phyloP scores from a whole-genome alignment of 768 basidiomycete genomes.

The Pilatotrama ljubarskyi region DNA sequence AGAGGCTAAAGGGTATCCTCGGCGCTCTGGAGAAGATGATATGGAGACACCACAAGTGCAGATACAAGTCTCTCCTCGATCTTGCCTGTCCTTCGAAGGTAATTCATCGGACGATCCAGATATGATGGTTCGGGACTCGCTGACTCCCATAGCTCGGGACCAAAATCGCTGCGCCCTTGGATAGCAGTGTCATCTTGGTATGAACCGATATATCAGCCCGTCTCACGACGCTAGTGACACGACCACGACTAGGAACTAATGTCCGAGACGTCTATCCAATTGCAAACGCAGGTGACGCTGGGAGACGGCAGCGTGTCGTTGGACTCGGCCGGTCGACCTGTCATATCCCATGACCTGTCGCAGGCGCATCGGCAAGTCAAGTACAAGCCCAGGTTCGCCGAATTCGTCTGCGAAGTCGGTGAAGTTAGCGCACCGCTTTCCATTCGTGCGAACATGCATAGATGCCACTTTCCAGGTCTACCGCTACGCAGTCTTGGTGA shows the following conservation, averaged over 20 bases:
- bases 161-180: slow-evolving; percentile 45
- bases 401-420: slow-evolving; percentile 65
- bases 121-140: background rate
- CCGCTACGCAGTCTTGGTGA: slow-evolving; percentile 61
- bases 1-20: slow-evolving; percentile 60
- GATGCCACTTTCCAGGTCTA: slow-evolving; percentile 52
- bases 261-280: slow-evolving; percentile 62
- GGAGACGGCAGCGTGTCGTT: slow-evolving; percentile 44
- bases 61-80: slow-evolving; percentile 65
- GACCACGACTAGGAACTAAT: slow-evolving; percentile 59
- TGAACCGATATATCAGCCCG: no score
- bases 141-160: slow-evolving; percentile 37
- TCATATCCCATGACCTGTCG: slow-evolving; percentile 46
- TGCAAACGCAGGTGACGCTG: slow-evolving; percentile 52
- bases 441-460: background rate
- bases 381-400: slow-evolving; percentile 73
- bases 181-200: slow-evolving; percentile 67
- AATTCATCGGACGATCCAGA: background rate
- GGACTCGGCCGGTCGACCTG: slow-evolving; percentile 52
- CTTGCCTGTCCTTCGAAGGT: slow-evolving; percentile 81
- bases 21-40: slow-evolving; percentile 60
- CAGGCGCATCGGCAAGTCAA: slow-evolving; percentile 47
- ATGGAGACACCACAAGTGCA: slow-evolving; percentile 66
- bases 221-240: no score
- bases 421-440: slow-evolving; percentile 47